Conservation (phyloP, 225 moss, liverwort and hornwort species). For the Bryoerythrophyllum caledonicum region DNA sequence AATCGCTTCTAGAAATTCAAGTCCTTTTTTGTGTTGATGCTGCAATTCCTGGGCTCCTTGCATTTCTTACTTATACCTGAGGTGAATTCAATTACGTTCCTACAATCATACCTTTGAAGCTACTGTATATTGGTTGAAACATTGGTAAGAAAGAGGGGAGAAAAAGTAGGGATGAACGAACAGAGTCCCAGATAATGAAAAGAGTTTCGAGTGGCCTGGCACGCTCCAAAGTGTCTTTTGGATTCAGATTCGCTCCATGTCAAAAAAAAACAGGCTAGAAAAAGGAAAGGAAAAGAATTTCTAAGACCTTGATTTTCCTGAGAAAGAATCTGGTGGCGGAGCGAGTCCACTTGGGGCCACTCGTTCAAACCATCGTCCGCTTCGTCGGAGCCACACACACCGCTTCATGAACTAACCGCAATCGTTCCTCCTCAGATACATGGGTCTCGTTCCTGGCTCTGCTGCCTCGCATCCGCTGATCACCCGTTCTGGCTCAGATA, state of each 20-base stretch:
- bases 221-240: background rate
- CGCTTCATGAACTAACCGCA: background rate
- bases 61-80: background rate
- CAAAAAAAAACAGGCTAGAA: background rate
- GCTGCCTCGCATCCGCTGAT: background rate
- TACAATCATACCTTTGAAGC: too few species aligned
- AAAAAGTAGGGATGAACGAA: background rate
- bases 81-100: background rate
- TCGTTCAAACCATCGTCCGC: background rate
- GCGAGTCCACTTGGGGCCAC: too few species aligned
- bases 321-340: background rate
- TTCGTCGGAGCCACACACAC: background rate
- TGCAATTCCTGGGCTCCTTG: background rate
- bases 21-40: background rate
- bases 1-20: background rate
- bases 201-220: background rate
- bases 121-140: too few species aligned
- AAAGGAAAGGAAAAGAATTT: background rate
- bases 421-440: too few species aligned
- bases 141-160: too few species aligned
- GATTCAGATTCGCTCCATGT: background rate
- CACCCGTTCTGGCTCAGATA: constrained; percentile 20
- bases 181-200: background rate
- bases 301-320: background rate
- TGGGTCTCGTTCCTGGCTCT: constrained; percentile 10